Conservation (phyloP, 73 alveolate species). For the Paramecium primaurelia region DNA sequence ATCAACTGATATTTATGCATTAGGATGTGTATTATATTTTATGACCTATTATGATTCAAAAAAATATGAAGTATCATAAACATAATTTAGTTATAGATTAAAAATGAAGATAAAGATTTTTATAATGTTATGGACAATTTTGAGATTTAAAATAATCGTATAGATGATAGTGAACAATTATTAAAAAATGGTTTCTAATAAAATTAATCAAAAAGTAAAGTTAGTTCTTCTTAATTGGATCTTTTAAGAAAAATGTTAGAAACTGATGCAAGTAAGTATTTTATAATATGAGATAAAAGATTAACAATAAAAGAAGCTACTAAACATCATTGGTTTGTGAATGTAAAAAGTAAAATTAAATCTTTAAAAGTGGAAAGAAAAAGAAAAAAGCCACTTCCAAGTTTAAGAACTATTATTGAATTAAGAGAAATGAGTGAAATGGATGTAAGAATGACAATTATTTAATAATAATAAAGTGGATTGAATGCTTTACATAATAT, state of each 20-base stretch:
- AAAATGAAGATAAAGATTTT: slow-evolving; percentile 25
- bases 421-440: slow-evolving; percentile 29
- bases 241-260: background rate
- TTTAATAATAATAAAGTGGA: slow-evolving; percentile 1
- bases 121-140: slow-evolving; percentile 36
- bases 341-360: slow-evolving; percentile 28
- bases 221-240: slow-evolving; percentile 34
- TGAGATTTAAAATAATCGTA: background rate
- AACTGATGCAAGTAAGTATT: background rate
- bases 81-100: background rate
- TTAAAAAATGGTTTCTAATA: background rate
- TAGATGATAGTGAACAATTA: background rate
- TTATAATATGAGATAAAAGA: slow-evolving; percentile 25
- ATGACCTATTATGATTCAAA: slow-evolving; percentile 38
- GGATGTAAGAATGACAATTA: slow-evolving; percentile 45
- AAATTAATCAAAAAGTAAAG: background rate
- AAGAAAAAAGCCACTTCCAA: slow-evolving; percentile 41
- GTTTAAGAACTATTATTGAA: slow-evolving; percentile 40
- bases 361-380: slow-evolving; percentile 39
- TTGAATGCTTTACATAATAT: background rate
- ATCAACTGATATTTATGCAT: background rate
- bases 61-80: background rate
- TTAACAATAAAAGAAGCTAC: slow-evolving; percentile 38
- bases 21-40: slow-evolving; percentile 34
- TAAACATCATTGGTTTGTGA: slow-evolving; percentile 50